These are phyloP conservation scores for Aspergillus terreus DNA, from an alignment of 2,329 filamentous ascomycete species.

Conservation along the genomic window DNA sequence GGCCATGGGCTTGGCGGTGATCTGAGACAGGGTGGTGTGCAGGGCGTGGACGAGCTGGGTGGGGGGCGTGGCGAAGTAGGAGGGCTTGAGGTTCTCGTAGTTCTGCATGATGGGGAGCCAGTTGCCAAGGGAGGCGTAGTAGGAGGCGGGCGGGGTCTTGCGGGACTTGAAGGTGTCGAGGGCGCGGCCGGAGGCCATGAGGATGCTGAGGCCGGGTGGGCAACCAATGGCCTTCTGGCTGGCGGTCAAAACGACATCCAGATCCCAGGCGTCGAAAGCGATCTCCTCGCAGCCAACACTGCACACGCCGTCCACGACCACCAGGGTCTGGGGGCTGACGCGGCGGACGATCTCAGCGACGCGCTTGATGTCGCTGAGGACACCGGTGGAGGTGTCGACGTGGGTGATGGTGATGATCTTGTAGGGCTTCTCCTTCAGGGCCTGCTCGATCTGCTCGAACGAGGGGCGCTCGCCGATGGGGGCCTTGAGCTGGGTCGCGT, in stretches of 20 bases:
- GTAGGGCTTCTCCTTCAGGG: conserved; percentile 85
- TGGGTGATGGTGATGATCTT: conserved; percentile 94
- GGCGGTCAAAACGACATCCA: conserved; percentile 90
- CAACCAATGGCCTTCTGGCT: conserved; percentile 96
- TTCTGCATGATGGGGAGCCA: conserved; percentile 99
- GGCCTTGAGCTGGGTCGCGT: conserved; percentile 84
- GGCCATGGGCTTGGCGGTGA: conserved; percentile 72
- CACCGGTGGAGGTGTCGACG: conserved; percentile 95
- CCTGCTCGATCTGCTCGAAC: conserved; percentile 81
- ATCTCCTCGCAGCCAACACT: conserved; percentile 96
- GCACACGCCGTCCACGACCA: conserved; percentile 95
- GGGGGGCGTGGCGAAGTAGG: conserved; percentile 95
- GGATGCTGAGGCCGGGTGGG: conserved; percentile 88
- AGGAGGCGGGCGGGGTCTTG: conserved; percentile 77
- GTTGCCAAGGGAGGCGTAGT: conserved; percentile 96
- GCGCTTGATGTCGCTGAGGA: conserved; percentile 83
- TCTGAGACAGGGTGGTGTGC: conserved; percentile 82
- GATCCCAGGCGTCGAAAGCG: conserved; percentile 87
- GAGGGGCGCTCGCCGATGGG: conserved; percentile 85
- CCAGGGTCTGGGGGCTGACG: conserved; percentile 84
- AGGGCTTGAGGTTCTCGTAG: conserved; percentile 95
- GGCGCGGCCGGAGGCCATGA: conserved; percentile 87
- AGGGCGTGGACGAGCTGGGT: conserved; percentile 91
- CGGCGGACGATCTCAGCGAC: conserved; percentile 77
- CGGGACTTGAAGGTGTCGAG: conserved; percentile 75